Conservation (phyloP, 352 stramenopile genomes). For the Phytophthora litchii region DNA sequence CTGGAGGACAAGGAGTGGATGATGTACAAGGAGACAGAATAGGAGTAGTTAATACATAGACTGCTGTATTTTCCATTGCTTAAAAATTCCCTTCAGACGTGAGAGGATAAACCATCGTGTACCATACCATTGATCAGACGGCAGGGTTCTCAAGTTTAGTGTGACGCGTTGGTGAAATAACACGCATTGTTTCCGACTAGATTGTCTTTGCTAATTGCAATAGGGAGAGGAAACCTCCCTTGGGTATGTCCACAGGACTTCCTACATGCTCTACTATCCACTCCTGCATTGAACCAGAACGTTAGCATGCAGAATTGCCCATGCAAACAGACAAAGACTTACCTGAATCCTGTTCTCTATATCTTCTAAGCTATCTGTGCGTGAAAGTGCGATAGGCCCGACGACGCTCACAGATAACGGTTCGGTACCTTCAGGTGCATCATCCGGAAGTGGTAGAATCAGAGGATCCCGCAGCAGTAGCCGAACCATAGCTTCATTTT, state of each 20-base stretch:
- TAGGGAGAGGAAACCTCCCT: slow-evolving; percentile 55
- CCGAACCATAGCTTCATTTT: slow-evolving; percentile 55
- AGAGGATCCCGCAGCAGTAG: slow-evolving; percentile 59
- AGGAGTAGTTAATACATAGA: slow-evolving; percentile 13
- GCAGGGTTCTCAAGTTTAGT: too few relatives aligned
- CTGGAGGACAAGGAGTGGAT: slow-evolving; percentile 76
- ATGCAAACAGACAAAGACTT: not conserved
- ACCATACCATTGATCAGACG: too few relatives aligned
- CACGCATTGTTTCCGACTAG: slow-evolving; percentile 24
- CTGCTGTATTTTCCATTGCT: slow-evolving; percentile 14
- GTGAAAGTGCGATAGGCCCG: slow-evolving; percentile 52
- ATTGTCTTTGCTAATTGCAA: slow-evolving; percentile 53
- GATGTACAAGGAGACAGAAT: slow-evolving; percentile 65
- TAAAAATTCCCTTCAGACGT: not conserved
- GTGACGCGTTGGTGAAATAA: too few relatives aligned
- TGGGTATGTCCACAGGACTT: slow-evolving; percentile 32
- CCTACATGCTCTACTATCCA: slow-evolving; percentile 61
- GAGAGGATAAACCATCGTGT: too few relatives aligned
- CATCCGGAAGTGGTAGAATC: slow-evolving; percentile 22
- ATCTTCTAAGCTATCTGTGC: slow-evolving; percentile 52
- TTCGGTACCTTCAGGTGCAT: slow-evolving; percentile 10
- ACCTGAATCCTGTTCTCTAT: slow-evolving; percentile 72
- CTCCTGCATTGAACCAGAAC: slow-evolving; percentile 12
- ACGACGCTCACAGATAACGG: slow-evolving; percentile 38
- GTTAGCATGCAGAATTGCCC: not conserved